These are phyloP conservation scores for Pterocarpus macrocarpus DNA, from an alignment of 306 rosid genomes.

Conservation along the genomic window DNA sequence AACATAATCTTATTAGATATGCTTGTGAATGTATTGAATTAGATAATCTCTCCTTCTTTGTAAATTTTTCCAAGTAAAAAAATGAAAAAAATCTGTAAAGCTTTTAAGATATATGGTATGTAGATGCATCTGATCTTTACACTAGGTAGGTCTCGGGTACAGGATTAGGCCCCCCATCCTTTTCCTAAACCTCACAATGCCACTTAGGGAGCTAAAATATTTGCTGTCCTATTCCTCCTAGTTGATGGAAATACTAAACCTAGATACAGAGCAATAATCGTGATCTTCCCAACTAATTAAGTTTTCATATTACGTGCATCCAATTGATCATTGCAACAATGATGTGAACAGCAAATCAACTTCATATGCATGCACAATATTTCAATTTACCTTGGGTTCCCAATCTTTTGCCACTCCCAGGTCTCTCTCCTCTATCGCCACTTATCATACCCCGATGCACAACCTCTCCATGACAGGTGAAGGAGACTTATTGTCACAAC, in stretches of 20 bases:
- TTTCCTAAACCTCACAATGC: not conserved
- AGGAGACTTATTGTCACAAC: slow-evolving; percentile 31
- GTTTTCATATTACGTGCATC: slow-evolving; percentile 19
- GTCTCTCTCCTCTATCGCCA: slow-evolving; percentile 4
- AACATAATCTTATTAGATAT: too few relatives aligned
- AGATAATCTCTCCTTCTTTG: too few relatives aligned
- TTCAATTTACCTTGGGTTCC: not conserved
- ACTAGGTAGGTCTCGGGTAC: not conserved
- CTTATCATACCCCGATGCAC: slow-evolving; percentile 41
- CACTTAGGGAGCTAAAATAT: not conserved
- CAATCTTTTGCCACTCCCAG: slow-evolving; percentile 20
- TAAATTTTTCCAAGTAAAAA: too few relatives aligned
- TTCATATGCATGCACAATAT: slow-evolving; percentile 28
- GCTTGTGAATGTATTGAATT: too few relatives aligned
- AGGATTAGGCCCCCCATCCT: slow-evolving; percentile 26
- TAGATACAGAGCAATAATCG: slow-evolving; percentile 1
- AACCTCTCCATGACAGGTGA: slow-evolving; percentile 47
- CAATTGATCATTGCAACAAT: slow-evolving; percentile 30
- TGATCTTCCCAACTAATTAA: slow-evolving; percentile 16
- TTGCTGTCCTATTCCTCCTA: not conserved
- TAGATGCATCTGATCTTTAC: not conserved
- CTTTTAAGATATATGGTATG: not conserved
- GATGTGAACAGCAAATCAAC: slow-evolving; percentile 40
- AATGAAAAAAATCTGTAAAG: too few relatives aligned
- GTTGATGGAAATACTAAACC: slow-evolving; percentile 46